Evolutionary conservation across 345 rosid genomes (phyloP), one percentile per base, ranked within the genome.

Genomic region (Salix viminalis): DNA sequence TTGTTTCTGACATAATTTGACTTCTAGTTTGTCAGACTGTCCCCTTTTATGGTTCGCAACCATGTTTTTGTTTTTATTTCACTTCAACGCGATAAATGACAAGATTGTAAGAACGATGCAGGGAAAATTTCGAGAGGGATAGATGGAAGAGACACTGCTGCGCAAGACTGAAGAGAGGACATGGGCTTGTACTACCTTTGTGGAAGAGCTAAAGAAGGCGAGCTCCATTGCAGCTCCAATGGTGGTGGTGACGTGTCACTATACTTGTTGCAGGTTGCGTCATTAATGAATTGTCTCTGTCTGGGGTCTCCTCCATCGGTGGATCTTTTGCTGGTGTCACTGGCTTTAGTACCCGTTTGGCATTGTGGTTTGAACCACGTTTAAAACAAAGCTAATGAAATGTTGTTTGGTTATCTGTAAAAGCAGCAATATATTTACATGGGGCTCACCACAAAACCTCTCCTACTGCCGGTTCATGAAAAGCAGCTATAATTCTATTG

Each of bases 151-250:
- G 28, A 39, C 15, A 58, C 26, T 28, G 16, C 11, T 68, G 77
- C 26, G 62, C 16, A 15, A 28, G n/a, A 50, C n/a, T 21, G 74
- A 37, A 60, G 64, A 73, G 24, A 68, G 50, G 48, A 60, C 70
- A 78, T 60, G 68, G 77, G 56, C n/a, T 50, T 16, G n/a, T 18
- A 50, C 56, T 50, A 50, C 56, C 7, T 26, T 41, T 11, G 39
- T 70, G 69, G 62, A 70, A 52, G 85, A 84, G 78, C 70, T 84
- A 10, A 79, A 79, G 79, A 81, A 62, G 69, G 30, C 54, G 62
- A 76, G 84, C 69, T 70, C 2, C 58, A 52, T 81, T 39, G 84
- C 85, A 1, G 83, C 69, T 13, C 87, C 85, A 5, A 74, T 79
- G 84, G 84, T 77, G 81, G 81, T 62, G 13, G 83, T 81, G 13